These are phyloP conservation scores for Gautieria morchelliformis DNA, from an alignment of 768 basidiomycete species.

Conservation along the genomic window DNA sequence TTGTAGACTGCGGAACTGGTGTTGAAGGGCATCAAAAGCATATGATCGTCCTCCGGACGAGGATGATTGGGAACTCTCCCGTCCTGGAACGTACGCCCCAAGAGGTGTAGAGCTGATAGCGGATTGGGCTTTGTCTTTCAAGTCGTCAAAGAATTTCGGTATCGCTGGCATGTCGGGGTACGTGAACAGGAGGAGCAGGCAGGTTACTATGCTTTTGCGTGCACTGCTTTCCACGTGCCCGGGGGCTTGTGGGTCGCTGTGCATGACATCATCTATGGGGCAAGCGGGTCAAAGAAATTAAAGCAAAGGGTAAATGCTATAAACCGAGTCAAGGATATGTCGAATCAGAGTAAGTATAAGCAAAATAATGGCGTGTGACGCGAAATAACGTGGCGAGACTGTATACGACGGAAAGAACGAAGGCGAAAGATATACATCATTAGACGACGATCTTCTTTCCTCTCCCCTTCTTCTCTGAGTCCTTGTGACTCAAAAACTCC, in stretches of 20 bases:
- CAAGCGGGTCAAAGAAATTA: not conserved
- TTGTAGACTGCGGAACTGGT: conserved; percentile 63
- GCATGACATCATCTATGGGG: not conserved
- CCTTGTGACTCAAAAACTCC: conserved; percentile 90
- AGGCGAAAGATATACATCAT: not conserved
- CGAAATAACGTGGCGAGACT: not conserved
- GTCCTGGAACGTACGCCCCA: conserved; percentile 42
- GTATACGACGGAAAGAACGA: not conserved
- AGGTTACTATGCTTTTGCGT: not conserved
- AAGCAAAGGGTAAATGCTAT: not conserved
- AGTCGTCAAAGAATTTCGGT: conserved; percentile 52
- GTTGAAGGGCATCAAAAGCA: conserved; percentile 52
- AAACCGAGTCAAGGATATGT: not conserved
- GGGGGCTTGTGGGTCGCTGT: not conserved
- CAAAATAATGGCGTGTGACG: not conserved
- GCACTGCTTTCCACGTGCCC: not conserved
- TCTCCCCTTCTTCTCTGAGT: conserved; percentile 92
- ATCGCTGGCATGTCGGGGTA: conserved; percentile 24
- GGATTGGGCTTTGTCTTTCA: conserved; percentile 70
- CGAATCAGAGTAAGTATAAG: not conserved
- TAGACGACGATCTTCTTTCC: conserved; percentile 55
- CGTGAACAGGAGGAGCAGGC: not conserved
- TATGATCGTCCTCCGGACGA: conserved; percentile 32
- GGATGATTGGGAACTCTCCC: not conserved
- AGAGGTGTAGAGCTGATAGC: conserved; percentile 57